phyloP scores from a whole-genome alignment of 1,284 basidiomycete species.

The Somion occarium region DNA sequence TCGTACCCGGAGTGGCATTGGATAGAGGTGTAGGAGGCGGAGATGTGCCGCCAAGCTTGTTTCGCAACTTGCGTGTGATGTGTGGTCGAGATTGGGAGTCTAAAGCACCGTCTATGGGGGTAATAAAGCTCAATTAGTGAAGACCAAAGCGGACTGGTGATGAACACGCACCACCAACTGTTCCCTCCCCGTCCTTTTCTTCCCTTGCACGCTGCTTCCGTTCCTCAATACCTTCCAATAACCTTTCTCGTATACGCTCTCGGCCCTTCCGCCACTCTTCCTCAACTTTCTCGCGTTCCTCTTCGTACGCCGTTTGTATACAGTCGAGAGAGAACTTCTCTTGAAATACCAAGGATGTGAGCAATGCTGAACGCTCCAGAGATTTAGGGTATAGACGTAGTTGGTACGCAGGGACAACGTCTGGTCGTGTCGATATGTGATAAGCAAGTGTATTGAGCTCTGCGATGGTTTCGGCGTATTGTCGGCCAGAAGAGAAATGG shows the following conservation, averaged over 20 bases:
- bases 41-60: slow-evolving; percentile 62
- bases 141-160: slow-evolving; percentile 5
- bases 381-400: slow-evolving; percentile 67
- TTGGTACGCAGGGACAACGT: slow-evolving; percentile 57
- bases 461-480: slow-evolving; percentile 51
- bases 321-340: slow-evolving; percentile 60
- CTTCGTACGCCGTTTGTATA: slow-evolving; percentile 66
- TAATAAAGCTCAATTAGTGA: slow-evolving; percentile 1
- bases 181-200: slow-evolving; percentile 78
- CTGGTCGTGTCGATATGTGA: slow-evolving; percentile 63
- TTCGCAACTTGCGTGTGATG: slow-evolving; percentile 74
- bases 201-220: slow-evolving; percentile 68
- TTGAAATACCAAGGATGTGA: slow-evolving; percentile 58
- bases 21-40: slow-evolving; percentile 53
- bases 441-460: slow-evolving; percentile 49
- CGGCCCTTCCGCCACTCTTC: slow-evolving; percentile 73
- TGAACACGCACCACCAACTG: slow-evolving; percentile 45
- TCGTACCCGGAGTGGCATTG: slow-evolving; percentile 28
- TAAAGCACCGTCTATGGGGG: slow-evolving; percentile 51
- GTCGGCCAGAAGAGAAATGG: slow-evolving; percentile 36
- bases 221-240: slow-evolving; percentile 81
- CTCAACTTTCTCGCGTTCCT: slow-evolving; percentile 70
- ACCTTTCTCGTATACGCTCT: slow-evolving; percentile 63
- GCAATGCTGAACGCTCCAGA: slow-evolving; percentile 67
- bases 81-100: slow-evolving; percentile 74